These are phyloP conservation scores for Sporothrix globosa DNA, from an alignment of 2,329 filamentous ascomycete genomes.

Conservation along the genomic window DNA sequence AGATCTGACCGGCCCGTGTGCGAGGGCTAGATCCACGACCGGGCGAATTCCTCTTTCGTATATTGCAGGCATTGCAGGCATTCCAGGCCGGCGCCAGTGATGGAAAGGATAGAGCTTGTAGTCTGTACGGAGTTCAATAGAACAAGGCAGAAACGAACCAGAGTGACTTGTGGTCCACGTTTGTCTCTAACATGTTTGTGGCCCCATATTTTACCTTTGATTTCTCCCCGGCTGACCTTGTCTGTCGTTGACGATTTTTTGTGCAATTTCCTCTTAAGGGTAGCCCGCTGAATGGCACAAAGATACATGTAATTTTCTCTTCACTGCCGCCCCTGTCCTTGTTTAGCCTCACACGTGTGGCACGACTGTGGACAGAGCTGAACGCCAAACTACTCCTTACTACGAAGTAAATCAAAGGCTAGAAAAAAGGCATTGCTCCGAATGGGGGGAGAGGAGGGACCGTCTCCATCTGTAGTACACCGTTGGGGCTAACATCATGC, in stretches of 20 bases:
- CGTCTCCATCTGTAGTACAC: slow-evolving; percentile 12
- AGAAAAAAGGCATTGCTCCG: not conserved
- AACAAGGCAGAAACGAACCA: slow-evolving; percentile 20
- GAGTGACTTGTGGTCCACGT: not conserved
- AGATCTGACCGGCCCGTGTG: slow-evolving; percentile 21
- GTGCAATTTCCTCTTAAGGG: not conserved
- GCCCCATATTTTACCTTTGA: not conserved
- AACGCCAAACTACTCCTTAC: not conserved
- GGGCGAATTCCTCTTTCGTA: slow-evolving; percentile 11
- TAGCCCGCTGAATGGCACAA: not conserved
- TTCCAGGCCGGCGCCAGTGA: not conserved
- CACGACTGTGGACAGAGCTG: slow-evolving; percentile 12
- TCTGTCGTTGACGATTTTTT: not conserved
- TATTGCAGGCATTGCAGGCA: not conserved
- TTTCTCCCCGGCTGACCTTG: not conserved
- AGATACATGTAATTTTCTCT: not conserved
- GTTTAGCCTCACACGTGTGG: not conserved
- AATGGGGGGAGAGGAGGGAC: not conserved
- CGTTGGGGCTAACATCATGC: slow-evolving; percentile 21
- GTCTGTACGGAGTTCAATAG: not conserved
- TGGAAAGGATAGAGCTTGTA: not conserved
- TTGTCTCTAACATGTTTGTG: not conserved
- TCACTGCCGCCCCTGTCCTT: slow-evolving; percentile 22
- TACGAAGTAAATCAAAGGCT: not conserved
- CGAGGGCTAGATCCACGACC: slow-evolving; percentile 11